phyloP scores from a whole-genome alignment of 2,329 filamentous ascomycete genomes.

The Botrytis hyacinthi region DNA sequence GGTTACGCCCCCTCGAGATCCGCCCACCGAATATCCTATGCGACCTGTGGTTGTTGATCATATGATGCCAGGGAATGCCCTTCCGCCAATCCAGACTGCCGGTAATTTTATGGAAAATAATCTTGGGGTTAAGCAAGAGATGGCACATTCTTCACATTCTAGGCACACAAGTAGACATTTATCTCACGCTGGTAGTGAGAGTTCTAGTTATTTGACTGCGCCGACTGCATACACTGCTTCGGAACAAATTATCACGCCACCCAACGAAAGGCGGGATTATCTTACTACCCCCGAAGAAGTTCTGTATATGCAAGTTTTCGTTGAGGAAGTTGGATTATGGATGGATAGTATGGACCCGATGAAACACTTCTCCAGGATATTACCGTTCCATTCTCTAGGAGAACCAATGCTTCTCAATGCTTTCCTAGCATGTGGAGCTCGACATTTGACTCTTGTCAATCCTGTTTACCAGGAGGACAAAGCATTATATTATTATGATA shows the following conservation, averaged over 20 bases:
- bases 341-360: constrained; percentile 88
- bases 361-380: constrained; percentile 79
- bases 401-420: constrained; percentile 89
- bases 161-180: constrained; percentile 36
- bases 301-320: constrained; percentile 87
- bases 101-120: constrained; percentile 32
- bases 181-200: constrained; percentile 37
- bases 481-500: constrained; percentile 80
- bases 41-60: constrained; percentile 27
- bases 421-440: constrained; percentile 82
- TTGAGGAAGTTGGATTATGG: constrained; percentile 87
- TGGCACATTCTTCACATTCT: constrained; percentile 27
- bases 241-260: constrained; percentile 40
- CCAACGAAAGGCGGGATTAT: constrained; percentile 55
- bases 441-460: constrained; percentile 72
- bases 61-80: constrained; percentile 29
- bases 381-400: constrained; percentile 79
- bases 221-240: constrained; percentile 39
- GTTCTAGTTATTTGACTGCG: constrained; percentile 41
- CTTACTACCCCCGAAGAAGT: constrained; percentile 75
- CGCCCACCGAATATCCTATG: constrained; percentile 30
- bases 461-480: constrained; percentile 71
- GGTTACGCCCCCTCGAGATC: constrained; percentile 36
- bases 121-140: constrained; percentile 31
- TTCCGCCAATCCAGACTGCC: constrained; percentile 36